Evolutionary conservation across 331 rosid species (phyloP), one percentile per base, ranked within the genome.

Genomic region (Pyracantha coccinea): DNA sequence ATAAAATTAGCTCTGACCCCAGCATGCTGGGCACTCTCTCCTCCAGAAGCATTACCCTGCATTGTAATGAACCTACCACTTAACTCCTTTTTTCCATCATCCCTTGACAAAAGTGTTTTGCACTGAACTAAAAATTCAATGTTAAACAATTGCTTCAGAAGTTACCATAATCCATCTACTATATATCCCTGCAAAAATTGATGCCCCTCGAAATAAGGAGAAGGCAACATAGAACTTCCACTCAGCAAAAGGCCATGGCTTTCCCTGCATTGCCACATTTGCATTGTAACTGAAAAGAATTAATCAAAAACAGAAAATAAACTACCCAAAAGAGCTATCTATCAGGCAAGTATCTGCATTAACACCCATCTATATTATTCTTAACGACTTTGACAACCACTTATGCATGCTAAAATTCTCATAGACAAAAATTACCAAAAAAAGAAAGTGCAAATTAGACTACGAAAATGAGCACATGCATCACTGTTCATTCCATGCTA

Each of bases 21-120:
- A 15, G 96, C 29, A 74, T 77, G 35, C 69, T 76, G 83, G 77
- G 99, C 99, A 69, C 87, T 89, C 79, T 92, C 91, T 80, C 99
- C 99, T 59, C 88, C 97, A 3, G 97, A 89, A 71, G 99, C 97
- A 85, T 89, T 95, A 71, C 99, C 99, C 99, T 95, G 72, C 82
- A 80, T 85, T 80, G 79, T 62, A 73, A 77, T 31, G 68, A 65
- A 45, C 78, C 47, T 27, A 71, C 24, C 58, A 66, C 35, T 77
- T 38, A 54, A 32, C 29, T 55, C 4, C 59, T 17, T 38, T 28
- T 35, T 14, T 8, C 8, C 14, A 27, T 17, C 28, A 41, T 60
- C 45, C 47, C 66, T 41, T 12, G 17, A 58, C 7, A 70, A 47
- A 52, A 75, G 31, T 59, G 29, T 82, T 73, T 25, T 52, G 38